Evolutionary conservation across 108 stramenopile genomes (phyloP).

Genomic region (Tribonema minus): DNA sequence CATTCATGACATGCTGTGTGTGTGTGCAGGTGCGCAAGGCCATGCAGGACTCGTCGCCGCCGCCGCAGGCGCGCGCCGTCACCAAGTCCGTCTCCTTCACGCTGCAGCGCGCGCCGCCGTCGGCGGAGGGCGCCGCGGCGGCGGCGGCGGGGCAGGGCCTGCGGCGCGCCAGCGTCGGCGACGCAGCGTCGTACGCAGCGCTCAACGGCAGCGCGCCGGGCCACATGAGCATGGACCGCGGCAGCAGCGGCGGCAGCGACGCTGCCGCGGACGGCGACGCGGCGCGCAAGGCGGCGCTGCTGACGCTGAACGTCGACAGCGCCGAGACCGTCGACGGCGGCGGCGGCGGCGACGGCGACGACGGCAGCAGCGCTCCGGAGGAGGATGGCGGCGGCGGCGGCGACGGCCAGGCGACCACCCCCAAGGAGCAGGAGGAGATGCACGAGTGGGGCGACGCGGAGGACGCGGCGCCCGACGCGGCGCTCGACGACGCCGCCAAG

Average conservation of each 20-base stretch:
- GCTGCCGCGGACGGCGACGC: neutral
- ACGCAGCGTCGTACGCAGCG: neutral
- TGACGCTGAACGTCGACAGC: neutral
- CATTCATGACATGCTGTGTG: too few species aligned
- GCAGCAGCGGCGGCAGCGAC: neutral
- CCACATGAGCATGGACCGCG: neutral
- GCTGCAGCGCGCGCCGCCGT: neutral
- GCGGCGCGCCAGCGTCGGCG: neutral
- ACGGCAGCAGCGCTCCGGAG: neutral
- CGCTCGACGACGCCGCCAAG: too few species aligned
- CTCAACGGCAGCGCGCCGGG: neutral
- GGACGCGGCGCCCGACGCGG: neutral
- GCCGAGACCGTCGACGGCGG: neutral
- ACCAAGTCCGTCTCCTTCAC: neutral
- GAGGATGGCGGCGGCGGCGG: too few species aligned
- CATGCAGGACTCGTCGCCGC: neutral
- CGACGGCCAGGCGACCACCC: neutral
- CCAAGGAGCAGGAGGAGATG: neutral
- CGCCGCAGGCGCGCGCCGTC: neutral
- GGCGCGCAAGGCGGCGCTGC: neutral
- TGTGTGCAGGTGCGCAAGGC: neutral
- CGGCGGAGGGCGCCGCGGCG: neutral
- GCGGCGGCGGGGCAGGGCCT: neutral
- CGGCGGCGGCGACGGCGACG: neutral
- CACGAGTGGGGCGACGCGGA: neutral